Conservation (phyloP, 306 rosid species). For the Vigna angularis region DNA sequence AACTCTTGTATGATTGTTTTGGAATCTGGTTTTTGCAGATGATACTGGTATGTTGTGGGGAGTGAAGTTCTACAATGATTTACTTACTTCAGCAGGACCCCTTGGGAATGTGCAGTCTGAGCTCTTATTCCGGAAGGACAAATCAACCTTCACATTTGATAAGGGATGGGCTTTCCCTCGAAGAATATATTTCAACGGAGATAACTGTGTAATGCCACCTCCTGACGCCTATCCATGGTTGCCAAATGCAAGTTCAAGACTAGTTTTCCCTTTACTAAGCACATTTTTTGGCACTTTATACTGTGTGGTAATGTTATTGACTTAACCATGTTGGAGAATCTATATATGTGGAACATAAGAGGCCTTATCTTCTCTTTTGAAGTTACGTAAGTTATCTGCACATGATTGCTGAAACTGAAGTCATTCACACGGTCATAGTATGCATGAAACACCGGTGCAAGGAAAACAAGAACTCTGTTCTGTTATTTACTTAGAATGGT, state of each 20-base stretch:
- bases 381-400: not conserved
- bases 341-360: not conserved
- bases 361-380: not conserved
- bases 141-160: slow-evolving; percentile 76
- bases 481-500: no score
- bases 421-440: not conserved
- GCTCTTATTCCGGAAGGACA: slow-evolving; percentile 76
- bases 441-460: slow-evolving; percentile 26
- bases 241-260: slow-evolving; percentile 67
- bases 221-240: slow-evolving; percentile 91
- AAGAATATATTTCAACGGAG: slow-evolving; percentile 83
- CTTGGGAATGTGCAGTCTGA: slow-evolving; percentile 88
- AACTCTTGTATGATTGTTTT: slow-evolving; percentile 5
- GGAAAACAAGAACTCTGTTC: not conserved
- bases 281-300: slow-evolving; percentile 42
- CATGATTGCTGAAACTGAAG: slow-evolving; percentile 2
- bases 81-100: slow-evolving; percentile 76
- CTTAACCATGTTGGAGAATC: slow-evolving; percentile 40
- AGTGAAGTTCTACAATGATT: slow-evolving; percentile 79
- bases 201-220: slow-evolving; percentile 67
- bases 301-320: slow-evolving; percentile 56
- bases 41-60: slow-evolving; percentile 94
- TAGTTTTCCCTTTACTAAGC: slow-evolving; percentile 45
- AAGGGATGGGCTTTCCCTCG: slow-evolving; percentile 96
- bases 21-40: slow-evolving; percentile 62